Evolutionary conservation across 2,329 filamentous ascomycete species (phyloP), one percentile per base, ranked within the genome.

Genomic region (Zymoseptoria passerinii): DNA sequence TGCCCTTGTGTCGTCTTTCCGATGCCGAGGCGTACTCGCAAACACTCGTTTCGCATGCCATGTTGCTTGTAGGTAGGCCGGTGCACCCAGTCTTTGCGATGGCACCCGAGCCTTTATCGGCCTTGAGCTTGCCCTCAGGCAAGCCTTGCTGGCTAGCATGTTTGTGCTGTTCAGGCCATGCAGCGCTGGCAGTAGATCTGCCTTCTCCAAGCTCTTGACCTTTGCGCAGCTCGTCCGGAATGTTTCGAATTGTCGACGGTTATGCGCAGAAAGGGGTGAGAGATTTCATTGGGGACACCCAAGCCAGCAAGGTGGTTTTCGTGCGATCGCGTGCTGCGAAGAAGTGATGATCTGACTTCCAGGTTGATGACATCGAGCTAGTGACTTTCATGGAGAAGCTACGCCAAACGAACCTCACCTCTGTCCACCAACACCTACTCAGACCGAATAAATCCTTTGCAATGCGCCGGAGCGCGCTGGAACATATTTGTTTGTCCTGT

Each of bases 1-100:
- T 61, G 67, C 63, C 51, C 66, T 57, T 8, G 67, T 61, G 60
- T 75, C 72, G 73, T 74, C 71, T 73, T 79, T 70, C 70, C 72
- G 66, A 68, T 77, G 75, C 4, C 71, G 72, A 20, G 74, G 74
- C 53, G 71, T 74, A 7, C 73, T 74, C 19, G 75, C 72, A 65
- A 79, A 79, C 60, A 78, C 72, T 54, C 76, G 73, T 50, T 57
- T 64, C n/a, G 60, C 52, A 19, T 61, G 60, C 66, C 65, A 66
- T 63, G 61, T 40, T 23, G 59, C 40, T 20, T 62, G 63, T 16
- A 66, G 57, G 13, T 54, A 61, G 19, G 64, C 54, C 8, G 61
- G 35, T 8, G 58, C 48, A 19, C 53, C 51, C 6, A 54, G 55
- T 44, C 56, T 56, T 9, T 19, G 8, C 4, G 23, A 13, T 7